Base-by-base conservation (phyloP, 768 basidiomycete species). In the Kwoniella heveanensis region DNA sequence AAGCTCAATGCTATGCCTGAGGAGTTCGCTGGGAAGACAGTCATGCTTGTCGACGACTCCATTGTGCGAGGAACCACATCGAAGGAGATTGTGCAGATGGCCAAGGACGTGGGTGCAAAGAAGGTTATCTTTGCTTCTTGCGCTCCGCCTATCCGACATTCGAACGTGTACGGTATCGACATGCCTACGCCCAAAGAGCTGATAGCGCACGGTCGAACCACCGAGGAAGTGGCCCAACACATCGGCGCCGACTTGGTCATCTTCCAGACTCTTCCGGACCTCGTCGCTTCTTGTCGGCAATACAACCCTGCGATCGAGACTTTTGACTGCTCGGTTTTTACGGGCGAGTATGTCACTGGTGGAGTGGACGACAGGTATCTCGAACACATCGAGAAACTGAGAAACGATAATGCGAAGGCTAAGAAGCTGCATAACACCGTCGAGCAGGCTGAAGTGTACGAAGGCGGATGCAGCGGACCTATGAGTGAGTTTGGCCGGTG, bases 1-100 rank as follows among this genome's bases (percentile, higher is more conserved):
- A 99, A 99, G 80, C 83, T 98, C 62, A 99, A 98, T 77, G 95
- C 96, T 0, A 99, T 98, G 94, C 93, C 96, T 4, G 84, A 97
- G 57, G 96, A 99, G 81, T 99, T 99, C 77, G 85, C 85, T 9
- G 85, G 84, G 73, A 98, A 95, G 83, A 90, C 90, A 69, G 93
- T 99, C 4, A 85, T 99, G 46, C 85, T 99, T 51, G 96, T 99
- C 17, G 96, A 99, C 81, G 94, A 99, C 81, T 98, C 96, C 0
- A 99, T 99, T 70, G 96, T 99, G 22, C 88, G 96, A 25, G 96
- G 96, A 5, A 99, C 96, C 0, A 99, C 96, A 0, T 98, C 95
- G 15, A 95, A 91, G 77, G 96, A 99, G 79, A 99, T 99, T 66
- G 86, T 99, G 25, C 94, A 97, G 78, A 98, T 99, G 94, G 96